Evolutionary conservation across 176 grass and related monocot genomes (phyloP).

Genomic region (Lolium rigidum): DNA sequence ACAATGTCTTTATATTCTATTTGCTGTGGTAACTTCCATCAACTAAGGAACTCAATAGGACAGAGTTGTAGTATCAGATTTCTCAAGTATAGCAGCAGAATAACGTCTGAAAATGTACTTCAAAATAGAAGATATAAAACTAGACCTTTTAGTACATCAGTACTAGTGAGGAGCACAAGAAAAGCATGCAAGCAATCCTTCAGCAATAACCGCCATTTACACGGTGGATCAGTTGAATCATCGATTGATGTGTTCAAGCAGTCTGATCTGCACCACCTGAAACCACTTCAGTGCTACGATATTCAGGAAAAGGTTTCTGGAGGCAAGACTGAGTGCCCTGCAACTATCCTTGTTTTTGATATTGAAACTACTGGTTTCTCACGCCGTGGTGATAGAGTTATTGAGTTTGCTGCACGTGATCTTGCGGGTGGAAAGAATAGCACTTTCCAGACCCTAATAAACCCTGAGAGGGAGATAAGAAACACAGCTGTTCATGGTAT

Average conservation of each 20-base stretch:
- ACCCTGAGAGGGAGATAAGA: constrained; percentile 60
- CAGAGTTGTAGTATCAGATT: constrained; percentile 46
- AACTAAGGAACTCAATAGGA: constrained; percentile 61
- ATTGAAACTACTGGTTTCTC: constrained; percentile 85
- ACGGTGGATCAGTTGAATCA: constrained; percentile 51
- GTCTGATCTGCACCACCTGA: constrained; percentile 59
- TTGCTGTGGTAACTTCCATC: constrained; percentile 66
- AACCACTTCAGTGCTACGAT: constrained; percentile 72
- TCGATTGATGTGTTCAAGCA: constrained; percentile 59
- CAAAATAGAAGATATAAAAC: constrained; percentile 41
- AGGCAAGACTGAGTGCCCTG: constrained; percentile 59
- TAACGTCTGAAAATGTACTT: constrained; percentile 49
- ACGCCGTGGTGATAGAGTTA: constrained; percentile 63
- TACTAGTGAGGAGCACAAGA: constrained; percentile 47
- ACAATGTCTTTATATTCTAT: constrained; percentile 61
- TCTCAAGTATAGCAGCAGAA: constrained; percentile 48
- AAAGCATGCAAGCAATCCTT: constrained; percentile 47
- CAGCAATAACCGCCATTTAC: constrained; percentile 46
- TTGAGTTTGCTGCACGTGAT: constrained; percentile 90
- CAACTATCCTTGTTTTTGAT: constrained; percentile 90
- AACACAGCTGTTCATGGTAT: constrained; percentile 71
- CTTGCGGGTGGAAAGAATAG: constrained; percentile 73
- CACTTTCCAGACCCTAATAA: constrained; percentile 82
- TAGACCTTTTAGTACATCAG: constrained; percentile 48
- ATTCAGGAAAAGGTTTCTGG: constrained; percentile 50